Evolutionary conservation across 2,329 filamentous ascomycete genomes (phyloP).

Genomic region (Claviceps sp.): DNA sequence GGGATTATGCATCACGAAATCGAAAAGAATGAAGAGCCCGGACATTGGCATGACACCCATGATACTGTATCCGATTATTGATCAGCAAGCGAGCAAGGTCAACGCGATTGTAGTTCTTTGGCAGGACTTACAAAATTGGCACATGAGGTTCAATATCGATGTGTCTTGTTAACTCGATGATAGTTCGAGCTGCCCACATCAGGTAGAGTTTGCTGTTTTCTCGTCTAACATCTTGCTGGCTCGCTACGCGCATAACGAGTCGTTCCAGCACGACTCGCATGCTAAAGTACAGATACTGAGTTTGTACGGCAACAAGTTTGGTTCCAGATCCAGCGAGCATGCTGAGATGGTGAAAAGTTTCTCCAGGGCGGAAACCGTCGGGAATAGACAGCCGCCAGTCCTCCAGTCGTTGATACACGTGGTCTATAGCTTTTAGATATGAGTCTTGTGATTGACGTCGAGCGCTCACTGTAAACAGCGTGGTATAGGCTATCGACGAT

Average conservation of each 20-base stretch:
- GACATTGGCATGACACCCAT: slow-evolving; percentile 8
- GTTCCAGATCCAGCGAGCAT: slow-evolving; percentile 7
- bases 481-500: slow-evolving; percentile 18
- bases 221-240: slow-evolving; percentile 6
- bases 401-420: slow-evolving; percentile 15
- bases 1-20: slow-evolving; percentile 12
- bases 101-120: background rate
- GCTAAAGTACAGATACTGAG: slow-evolving; percentile 18
- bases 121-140: slow-evolving; percentile 18
- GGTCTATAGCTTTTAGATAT: slow-evolving; percentile 11
- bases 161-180: slow-evolving; percentile 20
- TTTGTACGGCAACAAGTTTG: slow-evolving; percentile 13
- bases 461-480: slow-evolving; percentile 22
- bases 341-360: slow-evolving; percentile 8
- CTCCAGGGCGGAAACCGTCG: slow-evolving; percentile 16
- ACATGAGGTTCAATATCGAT: slow-evolving; percentile 21
- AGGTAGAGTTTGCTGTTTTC: slow-evolving; percentile 13
- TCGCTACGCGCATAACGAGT: slow-evolving; percentile 14
- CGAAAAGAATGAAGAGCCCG: slow-evolving; percentile 12
- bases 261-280: slow-evolving; percentile 18
- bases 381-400: slow-evolving; percentile 19
- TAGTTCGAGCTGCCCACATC: slow-evolving; percentile 16
- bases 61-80: slow-evolving; percentile 4
- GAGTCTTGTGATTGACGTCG: slow-evolving; percentile 10
- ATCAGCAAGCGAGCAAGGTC: background rate